phyloP scores from a whole-genome alignment of 176 grass and related monocot genomes.

The Otatea glauca region DNA sequence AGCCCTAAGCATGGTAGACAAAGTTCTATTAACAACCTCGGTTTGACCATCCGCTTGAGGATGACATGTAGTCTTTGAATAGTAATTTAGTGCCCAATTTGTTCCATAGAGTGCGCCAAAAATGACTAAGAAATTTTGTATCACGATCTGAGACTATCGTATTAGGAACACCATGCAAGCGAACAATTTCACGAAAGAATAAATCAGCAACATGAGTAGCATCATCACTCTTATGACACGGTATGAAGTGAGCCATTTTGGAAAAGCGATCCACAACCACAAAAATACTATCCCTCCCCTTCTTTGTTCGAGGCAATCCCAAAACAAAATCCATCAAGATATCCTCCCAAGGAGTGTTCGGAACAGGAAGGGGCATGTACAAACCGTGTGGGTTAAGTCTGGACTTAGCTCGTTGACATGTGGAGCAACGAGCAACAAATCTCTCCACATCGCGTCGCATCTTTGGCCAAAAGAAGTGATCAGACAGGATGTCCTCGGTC shows the following conservation, averaged over 20 bases:
- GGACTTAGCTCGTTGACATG: neutral
- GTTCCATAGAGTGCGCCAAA: too few relatives aligned
- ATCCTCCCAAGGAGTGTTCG: neutral
- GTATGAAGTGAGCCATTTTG: neutral
- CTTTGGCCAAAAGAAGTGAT: too few relatives aligned
- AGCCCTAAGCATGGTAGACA: too few relatives aligned
- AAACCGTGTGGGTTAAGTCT: neutral
- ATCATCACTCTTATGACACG: neutral
- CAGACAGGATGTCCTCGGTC: too few relatives aligned
- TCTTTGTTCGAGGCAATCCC: neutral
- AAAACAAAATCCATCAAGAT: neutral
- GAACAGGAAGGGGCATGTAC: neutral
- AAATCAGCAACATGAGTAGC: neutral
- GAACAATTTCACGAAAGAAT: neutral
- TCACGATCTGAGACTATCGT: too few relatives aligned
- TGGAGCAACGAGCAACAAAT: neutral
- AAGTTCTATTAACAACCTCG: too few relatives aligned
- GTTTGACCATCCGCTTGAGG: too few relatives aligned
- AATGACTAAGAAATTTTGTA: too few relatives aligned
- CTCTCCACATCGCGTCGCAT: neutral
- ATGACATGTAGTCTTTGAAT: too few relatives aligned
- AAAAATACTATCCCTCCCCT: neutral
- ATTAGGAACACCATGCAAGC: neutral
- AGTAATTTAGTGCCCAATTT: too few relatives aligned
- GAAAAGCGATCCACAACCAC: neutral